phyloP scores from a whole-genome alignment of 306 rosid genomes.

The Abrus precatorius region DNA sequence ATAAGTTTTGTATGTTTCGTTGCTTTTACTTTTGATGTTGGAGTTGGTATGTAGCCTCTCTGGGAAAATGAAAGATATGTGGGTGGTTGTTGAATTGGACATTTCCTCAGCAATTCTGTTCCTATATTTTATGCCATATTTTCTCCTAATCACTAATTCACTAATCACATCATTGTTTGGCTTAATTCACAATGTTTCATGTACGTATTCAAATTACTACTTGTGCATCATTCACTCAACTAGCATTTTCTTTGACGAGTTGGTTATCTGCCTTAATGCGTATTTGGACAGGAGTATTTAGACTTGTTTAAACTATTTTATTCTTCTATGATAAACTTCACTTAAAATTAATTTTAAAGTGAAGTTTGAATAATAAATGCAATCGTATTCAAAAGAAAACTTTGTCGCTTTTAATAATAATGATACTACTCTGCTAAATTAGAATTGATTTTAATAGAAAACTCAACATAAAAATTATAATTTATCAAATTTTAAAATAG shows the following conservation, averaged over 20 bases:
- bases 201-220: not conserved
- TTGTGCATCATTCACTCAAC: not conserved
- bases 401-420: too few species aligned
- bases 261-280: not conserved
- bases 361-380: too few species aligned
- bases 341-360: too few species aligned
- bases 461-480: too few species aligned
- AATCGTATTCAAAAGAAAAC: too few species aligned
- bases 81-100: slow-evolving; percentile 64
- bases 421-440: too few species aligned
- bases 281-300: too few species aligned
- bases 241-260: slow-evolving; percentile 24
- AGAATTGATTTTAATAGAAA: too few species aligned
- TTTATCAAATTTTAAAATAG: too few species aligned
- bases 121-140: not conserved
- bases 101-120: slow-evolving; percentile 46
- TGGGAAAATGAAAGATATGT: slow-evolving; percentile 67
- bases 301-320: too few species aligned
- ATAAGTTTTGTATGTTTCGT: slow-evolving; percentile 55
- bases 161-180: not conserved
- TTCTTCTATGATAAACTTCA: too few species aligned
- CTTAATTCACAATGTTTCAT: slow-evolving; percentile 6
- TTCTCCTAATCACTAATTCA: slow-evolving; percentile 4
- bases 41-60: slow-evolving; percentile 77
- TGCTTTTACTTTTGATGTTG: slow-evolving; percentile 79